A percentile compares a stretch with the other conserved stretches of the same genome.
Conservation (phyloP, 345 rosid species). For the Triadica sebifera region DNA sequence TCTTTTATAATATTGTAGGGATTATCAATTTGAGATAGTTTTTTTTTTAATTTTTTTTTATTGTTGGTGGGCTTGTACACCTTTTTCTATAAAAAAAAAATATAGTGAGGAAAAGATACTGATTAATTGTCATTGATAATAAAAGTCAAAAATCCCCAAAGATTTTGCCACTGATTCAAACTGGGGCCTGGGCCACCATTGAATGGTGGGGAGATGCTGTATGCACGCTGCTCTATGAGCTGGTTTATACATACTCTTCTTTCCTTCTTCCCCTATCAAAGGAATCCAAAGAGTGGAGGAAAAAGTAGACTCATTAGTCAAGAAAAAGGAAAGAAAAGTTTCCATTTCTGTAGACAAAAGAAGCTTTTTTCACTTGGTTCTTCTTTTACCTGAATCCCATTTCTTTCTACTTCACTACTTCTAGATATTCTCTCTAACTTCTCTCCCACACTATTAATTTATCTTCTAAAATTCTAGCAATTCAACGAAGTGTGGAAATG, state of each 20-base stretch:
- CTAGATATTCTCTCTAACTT: slow-evolving; percentile 6
- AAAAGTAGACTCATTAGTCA: neutral
- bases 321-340: slow-evolving; percentile 28
- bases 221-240: slow-evolving; percentile 40
- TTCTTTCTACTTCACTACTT: slow-evolving; percentile 15
- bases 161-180: slow-evolving; percentile 6
- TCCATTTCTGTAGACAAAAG: slow-evolving; percentile 41
- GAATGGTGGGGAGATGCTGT: neutral
- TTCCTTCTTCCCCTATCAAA: slow-evolving; percentile 48
- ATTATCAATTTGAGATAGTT: no score
- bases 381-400: neutral
- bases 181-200: slow-evolving; percentile 15
- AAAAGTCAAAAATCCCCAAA: neutral
- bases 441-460: neutral
- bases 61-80: no score
- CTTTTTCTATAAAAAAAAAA: no score
- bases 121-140: no score
- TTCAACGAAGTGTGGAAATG: slow-evolving; percentile 29
- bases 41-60: no score
- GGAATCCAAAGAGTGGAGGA: slow-evolving; percentile 40
- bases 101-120: no score
- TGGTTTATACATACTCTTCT: slow-evolving; percentile 56
- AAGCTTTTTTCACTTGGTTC: slow-evolving; percentile 27
- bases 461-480: neutral
- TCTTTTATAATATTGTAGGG: no score